phyloP scores from a whole-genome alignment of 2,329 filamentous ascomycete species.

The Grosmannia clavigera region DNA sequence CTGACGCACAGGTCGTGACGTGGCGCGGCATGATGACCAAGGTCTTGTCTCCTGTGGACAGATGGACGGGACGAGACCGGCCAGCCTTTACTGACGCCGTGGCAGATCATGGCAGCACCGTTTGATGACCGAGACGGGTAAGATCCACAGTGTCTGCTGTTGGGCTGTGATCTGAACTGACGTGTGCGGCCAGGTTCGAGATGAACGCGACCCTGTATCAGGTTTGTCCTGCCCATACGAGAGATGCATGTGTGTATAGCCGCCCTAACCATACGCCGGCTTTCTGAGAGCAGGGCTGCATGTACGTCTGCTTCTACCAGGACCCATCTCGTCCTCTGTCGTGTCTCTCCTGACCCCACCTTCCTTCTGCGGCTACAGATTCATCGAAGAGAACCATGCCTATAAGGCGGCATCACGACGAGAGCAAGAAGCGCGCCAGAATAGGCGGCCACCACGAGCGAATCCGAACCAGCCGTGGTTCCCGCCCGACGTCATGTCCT shows the following conservation, averaged over 20 bases:
- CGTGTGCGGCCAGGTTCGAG: constrained; percentile 52
- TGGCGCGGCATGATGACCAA: constrained; percentile 99
- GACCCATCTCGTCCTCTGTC: neutral
- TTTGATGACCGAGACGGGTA: constrained; percentile 74
- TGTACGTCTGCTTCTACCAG: constrained; percentile 4
- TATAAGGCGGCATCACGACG: constrained; percentile 53
- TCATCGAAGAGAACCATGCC: constrained; percentile 81
- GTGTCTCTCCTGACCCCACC: constrained; percentile 4
- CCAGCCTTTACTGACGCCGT: too few species aligned
- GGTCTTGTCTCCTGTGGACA: constrained; percentile 29
- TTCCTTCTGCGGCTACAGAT: constrained; percentile 36
- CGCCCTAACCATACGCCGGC: neutral
- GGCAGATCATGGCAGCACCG: constrained; percentile 70
- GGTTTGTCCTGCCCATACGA: constrained; percentile 35
- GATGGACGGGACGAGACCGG: too few species aligned
- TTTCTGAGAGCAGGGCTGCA: constrained; percentile 7
- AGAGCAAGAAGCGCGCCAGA: constrained; percentile 42
- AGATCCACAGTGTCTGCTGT: constrained; percentile 13
- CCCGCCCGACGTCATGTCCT: constrained; percentile 75
- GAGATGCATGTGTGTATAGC: neutral
- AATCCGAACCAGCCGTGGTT: constrained; percentile 14
- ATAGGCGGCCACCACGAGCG: constrained; percentile 18
- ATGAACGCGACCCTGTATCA: constrained; percentile 93
- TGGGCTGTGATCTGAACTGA: neutral
- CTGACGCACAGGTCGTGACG: constrained; percentile 70